Base-by-base conservation (phyloP, 2,329 filamentous ascomycete genomes). In the Beauveria bassiana region DNA sequence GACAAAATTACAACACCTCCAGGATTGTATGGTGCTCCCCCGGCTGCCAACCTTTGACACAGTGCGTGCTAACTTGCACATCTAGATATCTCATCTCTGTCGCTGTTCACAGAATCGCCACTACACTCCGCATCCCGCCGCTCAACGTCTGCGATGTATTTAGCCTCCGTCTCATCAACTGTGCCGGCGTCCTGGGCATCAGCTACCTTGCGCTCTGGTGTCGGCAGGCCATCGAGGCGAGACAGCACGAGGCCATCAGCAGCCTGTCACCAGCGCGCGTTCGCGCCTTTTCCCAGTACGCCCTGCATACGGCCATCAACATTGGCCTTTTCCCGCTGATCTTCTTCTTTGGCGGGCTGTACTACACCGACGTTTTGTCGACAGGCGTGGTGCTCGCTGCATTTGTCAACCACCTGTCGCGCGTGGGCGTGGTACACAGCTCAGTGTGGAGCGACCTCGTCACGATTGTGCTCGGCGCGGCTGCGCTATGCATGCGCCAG, bases 1-100 rank as follows among this genome's bases (percentile, higher is more conserved):
- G 88, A 93, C 63, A 99, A 98, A 73, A 95, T 99, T 70, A 99
- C 95, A 0, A 99, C 95, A 1, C 95, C 95, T 0, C 93, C 95
- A 0, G 95, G 93, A 40, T 77, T 99, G 77, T 91, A 79, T 72
- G 79, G 22, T 12, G 6, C 9, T n/a, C 7, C 68, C 22, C 14
- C 16, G 38, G 73, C 31, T 61, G 69, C 20, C 47, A 16, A 24
- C 47, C 3, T 22, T 9, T 28, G 40, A 12, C 24, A 6, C 38
- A 45, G 26, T 24, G 34, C 34, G 34, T 9, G 46, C 34, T 31
- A 47, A 24, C 52, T 3, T 26, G 18, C 3, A 46, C 20, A 53
- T 16, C 22, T 56, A 83, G 79, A 7, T 83, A 84, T 63, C 65
- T 79, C 18, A 64, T 82, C 5, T 81, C 80, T 0, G 58, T 63